These are phyloP conservation scores for Priceomyces carsonii DNA, from an alignment of 805 yeast species.

Conservation along the genomic window DNA sequence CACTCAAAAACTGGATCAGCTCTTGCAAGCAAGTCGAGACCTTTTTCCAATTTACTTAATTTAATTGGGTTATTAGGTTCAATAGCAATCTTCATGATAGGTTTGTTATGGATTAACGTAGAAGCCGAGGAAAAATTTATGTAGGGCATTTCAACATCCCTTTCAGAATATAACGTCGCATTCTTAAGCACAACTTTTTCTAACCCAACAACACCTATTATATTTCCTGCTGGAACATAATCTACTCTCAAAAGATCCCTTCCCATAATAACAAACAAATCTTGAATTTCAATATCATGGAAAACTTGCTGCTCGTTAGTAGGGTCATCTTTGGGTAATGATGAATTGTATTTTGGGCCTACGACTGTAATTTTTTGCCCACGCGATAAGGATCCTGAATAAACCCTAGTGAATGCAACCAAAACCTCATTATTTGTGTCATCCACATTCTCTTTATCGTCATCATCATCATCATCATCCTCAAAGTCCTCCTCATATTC, in stretches of 20 bases:
- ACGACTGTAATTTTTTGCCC: conserved; percentile 78
- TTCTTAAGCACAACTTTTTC: conserved; percentile 80
- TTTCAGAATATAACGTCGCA: conserved; percentile 70
- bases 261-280: conserved; percentile 87
- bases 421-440: conserved; percentile 60
- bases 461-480: conserved; percentile 39
- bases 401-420: conserved; percentile 86
- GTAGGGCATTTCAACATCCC: conserved; percentile 74
- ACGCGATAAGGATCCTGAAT: conserved; percentile 74
- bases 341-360: conserved; percentile 86
- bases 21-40: conserved; percentile 73
- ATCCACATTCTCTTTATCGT: conserved; percentile 45
- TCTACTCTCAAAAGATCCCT: conserved; percentile 77
- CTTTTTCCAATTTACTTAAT: conserved; percentile 72
- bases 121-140: conserved; percentile 56
- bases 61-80: conserved; percentile 89
- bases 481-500: conserved; percentile 42
- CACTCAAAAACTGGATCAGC: conserved; percentile 96
- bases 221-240: conserved; percentile 90
- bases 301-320: conserved; percentile 53
- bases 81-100: conserved; percentile 92
- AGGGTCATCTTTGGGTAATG: conserved; percentile 29
- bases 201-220: conserved; percentile 91
- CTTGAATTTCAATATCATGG: conserved; percentile 60
- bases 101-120: conserved; percentile 61